Percentiles rank a stretch among this genome's conserved stretches.
These are phyloP conservation scores for Trichophyton mentagrophytes DNA, from an alignment of 2,329 filamentous ascomycete genomes.

Conservation along the genomic window DNA sequence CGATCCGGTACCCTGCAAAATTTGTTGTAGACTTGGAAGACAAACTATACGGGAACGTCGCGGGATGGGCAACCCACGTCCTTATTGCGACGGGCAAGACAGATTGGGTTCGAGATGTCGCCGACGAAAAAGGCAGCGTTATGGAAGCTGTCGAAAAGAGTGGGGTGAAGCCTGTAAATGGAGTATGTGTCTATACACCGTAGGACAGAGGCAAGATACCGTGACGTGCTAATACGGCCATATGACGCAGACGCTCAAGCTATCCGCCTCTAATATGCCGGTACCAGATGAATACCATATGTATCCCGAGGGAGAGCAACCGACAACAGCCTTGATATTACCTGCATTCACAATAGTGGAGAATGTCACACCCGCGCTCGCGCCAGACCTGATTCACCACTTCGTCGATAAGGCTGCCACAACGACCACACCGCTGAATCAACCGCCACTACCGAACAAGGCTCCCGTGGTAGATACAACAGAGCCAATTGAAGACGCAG, in stretches of 20 bases:
- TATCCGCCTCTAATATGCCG: slow-evolving; percentile 85
- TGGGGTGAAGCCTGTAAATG: slow-evolving; percentile 30
- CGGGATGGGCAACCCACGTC: slow-evolving; percentile 78
- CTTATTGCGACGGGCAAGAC: slow-evolving; percentile 90
- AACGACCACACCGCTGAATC: slow-evolving; percentile 50
- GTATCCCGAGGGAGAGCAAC: slow-evolving; percentile 44
- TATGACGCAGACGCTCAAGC: slow-evolving; percentile 57
- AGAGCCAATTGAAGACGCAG: background rate
- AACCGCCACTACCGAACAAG: background rate
- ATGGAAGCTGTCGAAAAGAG: slow-evolving; percentile 58
- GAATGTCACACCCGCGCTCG: slow-evolving; percentile 64
- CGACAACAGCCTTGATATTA: slow-evolving; percentile 70
- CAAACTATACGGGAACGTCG: slow-evolving; percentile 69
- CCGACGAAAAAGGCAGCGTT: slow-evolving; percentile 72
- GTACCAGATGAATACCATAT: slow-evolving; percentile 53
- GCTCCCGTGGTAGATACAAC: background rate
- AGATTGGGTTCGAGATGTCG: slow-evolving; percentile 85
- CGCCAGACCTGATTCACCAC: slow-evolving; percentile 56
- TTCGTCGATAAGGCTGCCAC: slow-evolving; percentile 62
- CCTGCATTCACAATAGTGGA: slow-evolving; percentile 74
- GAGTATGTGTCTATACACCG: slow-evolving; percentile 21
- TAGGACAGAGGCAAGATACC: too few relatives aligned
- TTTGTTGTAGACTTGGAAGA: slow-evolving; percentile 63
- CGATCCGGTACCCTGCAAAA: slow-evolving; percentile 62
- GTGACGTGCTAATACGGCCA: background rate